Conservation (phyloP, 1,284 basidiomycete genomes). For the Ustilago vetiveriae region DNA sequence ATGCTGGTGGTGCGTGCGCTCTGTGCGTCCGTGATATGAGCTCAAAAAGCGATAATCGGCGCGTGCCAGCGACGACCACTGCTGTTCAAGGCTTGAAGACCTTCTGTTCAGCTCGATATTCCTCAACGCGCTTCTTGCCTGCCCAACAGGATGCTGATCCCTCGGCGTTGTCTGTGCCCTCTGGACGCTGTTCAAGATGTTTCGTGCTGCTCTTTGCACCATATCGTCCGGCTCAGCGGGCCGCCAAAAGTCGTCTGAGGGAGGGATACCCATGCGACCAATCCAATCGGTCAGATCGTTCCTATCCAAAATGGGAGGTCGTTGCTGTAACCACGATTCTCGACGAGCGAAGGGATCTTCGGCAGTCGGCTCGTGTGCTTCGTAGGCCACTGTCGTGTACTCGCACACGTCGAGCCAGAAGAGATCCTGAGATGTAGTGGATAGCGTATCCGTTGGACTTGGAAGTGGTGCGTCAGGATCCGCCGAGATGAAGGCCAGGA, state of each 20-base stretch:
- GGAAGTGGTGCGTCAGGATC: constrained; percentile 13
- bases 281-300: constrained; percentile 21
- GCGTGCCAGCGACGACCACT: constrained; percentile 13
- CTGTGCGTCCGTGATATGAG: constrained; percentile 12
- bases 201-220: constrained; percentile 31
- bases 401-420: constrained; percentile 50
- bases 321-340: constrained; percentile 15
- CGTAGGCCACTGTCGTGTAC: constrained; percentile 17
- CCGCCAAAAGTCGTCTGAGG: constrained; percentile 22
- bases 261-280: constrained; percentile 13
- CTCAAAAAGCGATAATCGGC: constrained; percentile 24
- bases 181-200: constrained; percentile 34
- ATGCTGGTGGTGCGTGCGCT: neutral
- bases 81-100: neutral
- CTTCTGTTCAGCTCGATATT: constrained; percentile 9
- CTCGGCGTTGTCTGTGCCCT: constrained; percentile 29
- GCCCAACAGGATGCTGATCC: neutral
- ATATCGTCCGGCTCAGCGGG: constrained; percentile 21
- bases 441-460: neutral
- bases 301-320: constrained; percentile 28
- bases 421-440: constrained; percentile 6
- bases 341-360: constrained; percentile 19
- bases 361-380: constrained; percentile 17
- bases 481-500: constrained; percentile 34
- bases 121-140: constrained; percentile 14